phyloP scores from a whole-genome alignment of 495 filamentous ascomycete genomes.

The Geoglossum glabrum region DNA sequence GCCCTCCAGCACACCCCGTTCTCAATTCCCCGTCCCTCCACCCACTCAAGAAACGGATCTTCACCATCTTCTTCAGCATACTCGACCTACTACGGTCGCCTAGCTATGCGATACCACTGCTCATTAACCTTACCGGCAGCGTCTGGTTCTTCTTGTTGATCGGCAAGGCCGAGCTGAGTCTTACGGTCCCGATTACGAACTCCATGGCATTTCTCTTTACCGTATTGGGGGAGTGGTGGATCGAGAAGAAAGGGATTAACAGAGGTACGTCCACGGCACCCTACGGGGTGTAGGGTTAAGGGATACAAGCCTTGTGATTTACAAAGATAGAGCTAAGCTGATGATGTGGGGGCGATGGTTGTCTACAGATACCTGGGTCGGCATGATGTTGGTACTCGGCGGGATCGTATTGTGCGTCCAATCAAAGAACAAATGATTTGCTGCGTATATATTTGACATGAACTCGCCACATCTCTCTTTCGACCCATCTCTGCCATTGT shows the following conservation, averaged over 20 bases:
- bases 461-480: too few species aligned
- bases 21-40: slow-evolving; percentile 25
- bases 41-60: slow-evolving; percentile 33
- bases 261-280: slow-evolving; percentile 30
- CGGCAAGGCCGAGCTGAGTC: slow-evolving; percentile 75
- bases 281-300: background rate
- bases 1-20: slow-evolving; percentile 29
- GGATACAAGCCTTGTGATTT: background rate
- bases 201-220: slow-evolving; percentile 90
- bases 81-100: slow-evolving; percentile 61
- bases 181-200: slow-evolving; percentile 90
- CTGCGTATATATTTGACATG: too few species aligned
- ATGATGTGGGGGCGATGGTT: background rate
- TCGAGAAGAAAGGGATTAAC: slow-evolving; percentile 72
- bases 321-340: background rate
- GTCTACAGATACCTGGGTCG: slow-evolving; percentile 63
- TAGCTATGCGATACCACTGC: slow-evolving; percentile 63
- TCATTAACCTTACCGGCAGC: slow-evolving; percentile 83
- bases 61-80: slow-evolving; percentile 46
- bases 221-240: slow-evolving; percentile 87
- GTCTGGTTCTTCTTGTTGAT: slow-evolving; percentile 96
- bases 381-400: slow-evolving; percentile 59
- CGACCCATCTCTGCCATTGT: too few species aligned
- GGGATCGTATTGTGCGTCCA: slow-evolving; percentile 81
- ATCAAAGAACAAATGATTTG: slow-evolving; percentile 2